phyloP scores from a whole-genome alignment of 441 rosid genomes.

The Populus trichocarpa region DNA sequence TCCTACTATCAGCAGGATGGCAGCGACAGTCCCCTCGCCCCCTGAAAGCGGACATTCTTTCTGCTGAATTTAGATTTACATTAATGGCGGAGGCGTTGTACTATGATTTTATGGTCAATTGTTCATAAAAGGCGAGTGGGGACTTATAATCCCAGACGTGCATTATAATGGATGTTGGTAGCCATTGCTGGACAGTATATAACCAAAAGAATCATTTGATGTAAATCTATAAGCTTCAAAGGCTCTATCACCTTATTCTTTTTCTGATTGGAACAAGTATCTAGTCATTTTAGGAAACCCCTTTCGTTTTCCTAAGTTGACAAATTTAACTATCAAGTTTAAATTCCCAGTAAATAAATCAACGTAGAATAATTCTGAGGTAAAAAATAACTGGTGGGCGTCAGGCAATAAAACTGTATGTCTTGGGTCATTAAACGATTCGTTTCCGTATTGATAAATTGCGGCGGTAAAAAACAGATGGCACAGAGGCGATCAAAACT shows the following conservation, averaged over 20 bases:
- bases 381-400: too few species aligned
- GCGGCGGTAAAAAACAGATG: too few species aligned
- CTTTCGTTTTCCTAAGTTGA: too few species aligned
- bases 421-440: not conserved
- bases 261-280: too few species aligned
- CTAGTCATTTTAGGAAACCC: too few species aligned
- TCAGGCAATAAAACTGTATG: too few species aligned
- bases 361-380: rapidly evolving
- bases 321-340: too few species aligned
- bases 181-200: not conserved
- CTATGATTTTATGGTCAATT: not conserved
- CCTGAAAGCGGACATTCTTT: not conserved
- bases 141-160: not conserved
- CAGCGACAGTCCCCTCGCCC: not conserved
- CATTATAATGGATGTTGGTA: not conserved
- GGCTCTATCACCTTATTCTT: not conserved
- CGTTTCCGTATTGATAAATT: not conserved
- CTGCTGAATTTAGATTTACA: too few species aligned
- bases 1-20: conserved; percentile 42
- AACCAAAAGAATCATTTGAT: not conserved
- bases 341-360: too few species aligned
- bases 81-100: not conserved
- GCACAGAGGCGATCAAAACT: too few species aligned
- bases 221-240: not conserved
- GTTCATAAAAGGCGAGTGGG: not conserved